Base-by-base conservation (phyloP, 306 rosid genomes). In the Prunus kanzakura region DNA sequence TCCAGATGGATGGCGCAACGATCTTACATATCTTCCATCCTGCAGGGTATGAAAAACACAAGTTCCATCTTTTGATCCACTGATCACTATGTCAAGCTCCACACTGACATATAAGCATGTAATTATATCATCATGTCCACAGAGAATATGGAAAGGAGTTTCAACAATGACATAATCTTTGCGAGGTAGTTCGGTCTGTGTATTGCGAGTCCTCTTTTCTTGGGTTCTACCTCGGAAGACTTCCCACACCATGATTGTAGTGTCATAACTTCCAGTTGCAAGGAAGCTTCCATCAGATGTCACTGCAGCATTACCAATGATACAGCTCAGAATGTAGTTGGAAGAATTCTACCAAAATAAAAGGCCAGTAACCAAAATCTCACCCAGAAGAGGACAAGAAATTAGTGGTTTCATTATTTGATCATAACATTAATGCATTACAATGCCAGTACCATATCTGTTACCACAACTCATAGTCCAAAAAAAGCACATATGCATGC, bases 11-110 rank as follows among this genome's bases (percentile, higher is more conserved):
- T 92, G 96, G 43, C 85, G 78, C 64, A 95, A 61, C 72, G 98
- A 95, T 86, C 98, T 87, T 64, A 95, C 85, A 86, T 95, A 95
- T 85, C 98, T 82, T 82, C 98, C 98, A 88, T 86, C 89, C 62
- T 90, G 89, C 43, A 95, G 88, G 60, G 98, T 95, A 81, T 95
- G 98, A 76, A 95, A 92, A 83, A 90, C 87, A 73, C 96, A 92
- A 71, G 98, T 95, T 80, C 98, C 97, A 84, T 95, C 98, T 81
- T 92, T 95, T 14, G 98, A 95, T 64, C 98, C 98, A 85, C 98
- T 92, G 81, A 95, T 92, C 84, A 95, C 91, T 50, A 92, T 88
- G 81, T 95, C 98, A 83, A 95, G 98, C 87, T 95, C 98, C 58
- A 83, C 86, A 9, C 96, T 95, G 58, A 92, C 89, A 86, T 81